These are phyloP conservation scores for Colletotrichum sansevieriae DNA, from an alignment of 2,329 filamentous ascomycete species.

Conservation along the genomic window DNA sequence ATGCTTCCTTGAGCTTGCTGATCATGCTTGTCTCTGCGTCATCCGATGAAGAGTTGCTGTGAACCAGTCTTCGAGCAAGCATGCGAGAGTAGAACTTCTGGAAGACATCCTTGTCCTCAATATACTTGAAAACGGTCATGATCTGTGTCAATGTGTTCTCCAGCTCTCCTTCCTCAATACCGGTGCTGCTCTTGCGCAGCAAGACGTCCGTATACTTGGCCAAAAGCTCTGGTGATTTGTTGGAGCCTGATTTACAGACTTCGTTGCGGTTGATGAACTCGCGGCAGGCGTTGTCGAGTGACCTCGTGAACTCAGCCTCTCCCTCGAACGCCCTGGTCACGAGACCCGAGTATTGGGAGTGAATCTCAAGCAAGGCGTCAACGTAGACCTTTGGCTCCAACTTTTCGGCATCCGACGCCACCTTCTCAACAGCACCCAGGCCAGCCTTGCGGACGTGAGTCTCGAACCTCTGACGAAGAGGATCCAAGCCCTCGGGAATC, in stretches of 20 bases:
- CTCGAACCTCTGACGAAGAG: conserved; percentile 88
- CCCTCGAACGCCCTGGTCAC: conserved; percentile 94
- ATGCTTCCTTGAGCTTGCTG: conserved; percentile 97
- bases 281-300: conserved; percentile 94
- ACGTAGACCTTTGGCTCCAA: conserved; percentile 98
- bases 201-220: conserved; percentile 96
- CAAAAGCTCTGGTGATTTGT: conserved; percentile 92
- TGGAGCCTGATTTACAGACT: conserved; percentile 92
- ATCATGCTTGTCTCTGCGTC: conserved; percentile 99
- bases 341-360: conserved; percentile 91
- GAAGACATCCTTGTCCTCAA: conserved; percentile 99
- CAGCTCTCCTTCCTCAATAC: conserved; percentile 92
- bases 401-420: conserved; percentile 85
- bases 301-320: conserved; percentile 96
- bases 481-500: conserved; percentile 92
- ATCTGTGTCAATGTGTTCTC: conserved; percentile 91
- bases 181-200: conserved; percentile 91
- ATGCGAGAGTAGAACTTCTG: conserved; percentile 99
- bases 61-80: conserved; percentile 93
- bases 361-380: conserved; percentile 92
- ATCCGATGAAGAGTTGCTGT: conserved; percentile 94
- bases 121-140: conserved; percentile 99
- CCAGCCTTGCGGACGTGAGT: conserved; percentile 93
- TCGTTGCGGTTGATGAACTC: conserved; percentile 99
- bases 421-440: conserved; percentile 88